phyloP scores from a whole-genome alignment of 2,329 filamentous ascomycete species.

The Xylaria multiplex region DNA sequence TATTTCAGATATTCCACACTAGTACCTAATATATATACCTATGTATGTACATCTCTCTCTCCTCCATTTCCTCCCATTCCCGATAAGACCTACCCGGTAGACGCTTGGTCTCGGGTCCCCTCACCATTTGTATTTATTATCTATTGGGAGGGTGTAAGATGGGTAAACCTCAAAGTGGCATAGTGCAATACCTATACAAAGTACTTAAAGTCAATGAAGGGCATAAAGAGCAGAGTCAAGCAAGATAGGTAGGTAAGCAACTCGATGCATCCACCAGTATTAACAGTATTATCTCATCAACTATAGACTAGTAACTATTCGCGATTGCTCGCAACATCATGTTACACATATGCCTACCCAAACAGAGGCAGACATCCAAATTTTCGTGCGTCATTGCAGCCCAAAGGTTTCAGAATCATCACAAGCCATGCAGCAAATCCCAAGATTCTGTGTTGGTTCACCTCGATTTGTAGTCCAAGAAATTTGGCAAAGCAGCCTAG shows the following conservation, averaged over 20 bases:
- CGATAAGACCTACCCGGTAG: neutral
- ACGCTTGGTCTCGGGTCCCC: neutral
- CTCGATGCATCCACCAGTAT: neutral
- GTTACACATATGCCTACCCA: neutral
- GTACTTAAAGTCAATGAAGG: no score
- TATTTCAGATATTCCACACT: neutral
- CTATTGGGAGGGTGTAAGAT: no score
- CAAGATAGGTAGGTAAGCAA: no score
- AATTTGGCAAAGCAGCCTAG: neutral
- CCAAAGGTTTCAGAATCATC: neutral
- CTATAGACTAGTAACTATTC: neutral
- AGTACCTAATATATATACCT: no score
- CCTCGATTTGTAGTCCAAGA: neutral
- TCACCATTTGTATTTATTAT: no score
- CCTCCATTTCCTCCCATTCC: no score
- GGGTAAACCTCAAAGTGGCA: no score
- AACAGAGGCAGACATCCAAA: neutral
- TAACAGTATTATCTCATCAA: neutral
- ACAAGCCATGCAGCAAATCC: neutral
- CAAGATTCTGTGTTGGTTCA: neutral
- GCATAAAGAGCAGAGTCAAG: neutral
- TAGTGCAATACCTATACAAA: no score
- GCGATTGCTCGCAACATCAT: neutral
- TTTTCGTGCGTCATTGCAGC: slow-evolving; percentile 5
- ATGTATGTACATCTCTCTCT: no score